Conservation (phyloP, 2,329 filamentous ascomycete species). For the Aureobasidium leucospermi region DNA sequence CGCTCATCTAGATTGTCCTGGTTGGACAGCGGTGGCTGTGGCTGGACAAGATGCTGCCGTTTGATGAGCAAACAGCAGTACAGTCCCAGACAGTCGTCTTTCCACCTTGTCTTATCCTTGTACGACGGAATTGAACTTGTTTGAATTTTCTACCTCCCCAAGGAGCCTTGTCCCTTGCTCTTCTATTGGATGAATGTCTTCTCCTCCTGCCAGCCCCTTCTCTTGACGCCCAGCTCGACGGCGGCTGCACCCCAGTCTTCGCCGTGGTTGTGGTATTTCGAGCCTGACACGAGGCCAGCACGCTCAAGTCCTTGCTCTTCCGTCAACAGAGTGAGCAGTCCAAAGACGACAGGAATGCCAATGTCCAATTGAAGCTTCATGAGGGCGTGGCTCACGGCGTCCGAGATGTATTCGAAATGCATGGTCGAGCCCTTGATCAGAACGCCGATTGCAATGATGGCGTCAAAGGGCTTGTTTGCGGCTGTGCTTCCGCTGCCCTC, state of each 20-base stretch:
- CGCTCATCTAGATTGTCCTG: too few species aligned
- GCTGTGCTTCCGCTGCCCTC: conserved; percentile 33
- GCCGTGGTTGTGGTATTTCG: conserved; percentile 76
- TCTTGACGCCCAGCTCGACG: conserved; percentile 88
- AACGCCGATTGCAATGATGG: conserved; percentile 89
- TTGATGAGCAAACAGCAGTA: background rate
- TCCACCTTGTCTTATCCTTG: background rate
- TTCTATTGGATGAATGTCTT: conserved; percentile 40
- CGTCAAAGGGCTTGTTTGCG: conserved; percentile 67
- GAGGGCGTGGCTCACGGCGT: conserved; percentile 80
- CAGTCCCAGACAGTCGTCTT: background rate
- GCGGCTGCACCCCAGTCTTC: conserved; percentile 94
- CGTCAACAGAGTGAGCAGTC: conserved; percentile 77
- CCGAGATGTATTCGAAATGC: conserved; percentile 98
- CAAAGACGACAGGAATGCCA: conserved; percentile 84
- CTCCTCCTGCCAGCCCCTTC: conserved; percentile 73
- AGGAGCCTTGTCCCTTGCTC: background rate
- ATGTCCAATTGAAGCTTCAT: conserved; percentile 92
- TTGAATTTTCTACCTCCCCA: background rate
- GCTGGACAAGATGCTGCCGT: background rate
- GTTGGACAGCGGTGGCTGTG: too few species aligned
- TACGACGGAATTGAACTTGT: background rate
- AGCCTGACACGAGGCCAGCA: conserved; percentile 57
- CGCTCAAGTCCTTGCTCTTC: conserved; percentile 83
- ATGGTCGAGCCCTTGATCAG: conserved; percentile 98